These are phyloP conservation scores for Sicyos baderoa DNA, from an alignment of 306 rosid species.

Conservation along the genomic window DNA sequence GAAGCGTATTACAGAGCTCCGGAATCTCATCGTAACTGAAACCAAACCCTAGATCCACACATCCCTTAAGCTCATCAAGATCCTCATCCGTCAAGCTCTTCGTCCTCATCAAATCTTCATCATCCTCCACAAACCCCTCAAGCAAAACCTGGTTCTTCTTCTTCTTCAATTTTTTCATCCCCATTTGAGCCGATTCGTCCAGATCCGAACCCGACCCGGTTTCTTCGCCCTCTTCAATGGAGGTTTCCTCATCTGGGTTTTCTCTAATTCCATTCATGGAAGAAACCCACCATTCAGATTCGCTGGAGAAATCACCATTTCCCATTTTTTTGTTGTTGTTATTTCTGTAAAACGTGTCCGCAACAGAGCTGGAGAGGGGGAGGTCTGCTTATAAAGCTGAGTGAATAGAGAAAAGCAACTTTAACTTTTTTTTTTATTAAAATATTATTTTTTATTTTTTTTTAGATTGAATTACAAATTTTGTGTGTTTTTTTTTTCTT, in stretches of 20 bases:
- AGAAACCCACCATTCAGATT: conserved; percentile 24
- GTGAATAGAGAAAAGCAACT: neutral
- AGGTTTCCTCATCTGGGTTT: conserved; percentile 21
- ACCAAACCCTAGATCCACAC: conserved; percentile 83
- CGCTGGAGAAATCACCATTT: neutral
- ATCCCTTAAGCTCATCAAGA: conserved; percentile 75
- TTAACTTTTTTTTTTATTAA: neutral
- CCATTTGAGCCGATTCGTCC: conserved; percentile 15
- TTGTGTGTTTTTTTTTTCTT: no score
- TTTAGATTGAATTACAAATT: no score
- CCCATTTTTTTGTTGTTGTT: conserved; percentile 11
- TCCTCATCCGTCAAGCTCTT: conserved; percentile 81
- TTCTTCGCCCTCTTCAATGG: neutral
- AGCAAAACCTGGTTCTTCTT: conserved; percentile 49
- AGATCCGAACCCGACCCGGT: conserved; percentile 5
- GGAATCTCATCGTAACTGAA: conserved; percentile 88
- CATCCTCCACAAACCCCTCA: conserved; percentile 56
- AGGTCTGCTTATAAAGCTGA: conserved; percentile 1
- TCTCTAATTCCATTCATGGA: neutral
- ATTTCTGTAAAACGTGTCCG: conserved; percentile 7
- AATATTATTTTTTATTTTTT: neutral
- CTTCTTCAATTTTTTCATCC: neutral
- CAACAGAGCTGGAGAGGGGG: neutral
- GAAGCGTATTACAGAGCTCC: conserved; percentile 74
- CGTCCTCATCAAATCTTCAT: conserved; percentile 48